phyloP scores from a whole-genome alignment of 352 stramenopile genomes.

The Plasmopara viticola region DNA sequence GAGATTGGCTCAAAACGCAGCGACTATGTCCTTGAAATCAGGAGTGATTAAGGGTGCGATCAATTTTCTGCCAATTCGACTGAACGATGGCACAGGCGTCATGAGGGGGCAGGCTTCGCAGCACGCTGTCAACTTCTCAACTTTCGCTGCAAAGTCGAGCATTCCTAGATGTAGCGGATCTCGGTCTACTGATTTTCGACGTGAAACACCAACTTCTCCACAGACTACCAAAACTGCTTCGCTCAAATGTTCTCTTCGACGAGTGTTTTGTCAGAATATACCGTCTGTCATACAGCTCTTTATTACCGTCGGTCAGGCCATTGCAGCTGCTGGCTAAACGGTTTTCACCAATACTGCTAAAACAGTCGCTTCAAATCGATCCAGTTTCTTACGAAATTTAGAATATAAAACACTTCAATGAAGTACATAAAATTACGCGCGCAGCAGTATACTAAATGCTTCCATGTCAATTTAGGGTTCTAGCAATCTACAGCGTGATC shows the following conservation, averaged over 20 bases:
- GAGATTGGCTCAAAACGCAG: not conserved
- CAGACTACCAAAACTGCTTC: not conserved
- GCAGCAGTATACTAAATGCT: no score
- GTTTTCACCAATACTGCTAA: not conserved
- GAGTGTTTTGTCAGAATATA: constrained; percentile 12
- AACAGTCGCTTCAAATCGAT: not conserved
- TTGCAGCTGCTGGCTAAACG: constrained; percentile 11
- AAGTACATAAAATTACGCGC: not conserved
- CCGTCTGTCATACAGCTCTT: constrained; percentile 16
- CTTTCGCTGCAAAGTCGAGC: not conserved
- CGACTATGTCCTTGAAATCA: not conserved
- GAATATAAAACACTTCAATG: not conserved
- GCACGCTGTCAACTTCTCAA: not conserved
- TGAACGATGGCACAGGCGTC: not conserved
- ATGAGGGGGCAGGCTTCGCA: not conserved
- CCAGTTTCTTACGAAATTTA: not conserved
- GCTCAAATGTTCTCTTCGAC: constrained; percentile 6
- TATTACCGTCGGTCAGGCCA: constrained; percentile 14
- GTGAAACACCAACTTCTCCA: not conserved
- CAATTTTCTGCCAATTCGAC: not conserved
- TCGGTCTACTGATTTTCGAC: not conserved
- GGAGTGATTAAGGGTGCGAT: not conserved
- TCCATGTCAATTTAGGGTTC: no score
- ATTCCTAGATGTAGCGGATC: not conserved
- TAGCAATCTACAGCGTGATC: no score